phyloP scores from a whole-genome alignment of 176 grass and related monocot species.

The Hordeum marinum region DNA sequence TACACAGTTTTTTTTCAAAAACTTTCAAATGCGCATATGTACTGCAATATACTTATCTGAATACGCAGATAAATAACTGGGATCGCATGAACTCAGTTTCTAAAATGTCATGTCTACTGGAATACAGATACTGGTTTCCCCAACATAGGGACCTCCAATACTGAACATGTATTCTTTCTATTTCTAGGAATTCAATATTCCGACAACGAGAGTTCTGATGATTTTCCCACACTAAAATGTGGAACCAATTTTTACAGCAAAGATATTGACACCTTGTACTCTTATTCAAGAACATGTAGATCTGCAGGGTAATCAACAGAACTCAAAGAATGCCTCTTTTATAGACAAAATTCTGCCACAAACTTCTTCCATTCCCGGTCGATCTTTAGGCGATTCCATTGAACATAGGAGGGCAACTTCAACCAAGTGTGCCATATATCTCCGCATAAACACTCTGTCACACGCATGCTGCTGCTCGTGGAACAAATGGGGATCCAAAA shows the following conservation, averaged over 20 bases:
- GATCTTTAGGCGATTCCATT: constrained; percentile 11
- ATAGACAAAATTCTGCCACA: neutral
- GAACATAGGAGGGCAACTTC: constrained; percentile 24
- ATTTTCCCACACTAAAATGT: neutral
- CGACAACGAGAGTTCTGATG: neutral
- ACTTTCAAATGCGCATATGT: too few species aligned
- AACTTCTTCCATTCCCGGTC: constrained; percentile 10
- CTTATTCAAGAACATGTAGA: neutral
- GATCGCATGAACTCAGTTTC: too few species aligned
- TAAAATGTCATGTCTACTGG: too few species aligned
- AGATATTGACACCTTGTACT: neutral
- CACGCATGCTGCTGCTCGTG: neutral
- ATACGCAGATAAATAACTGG: too few species aligned
- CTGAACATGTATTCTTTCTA: neutral
- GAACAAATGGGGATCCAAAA: constrained; percentile 3
- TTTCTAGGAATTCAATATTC: neutral
- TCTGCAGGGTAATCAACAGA: neutral
- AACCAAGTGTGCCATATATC: neutral
- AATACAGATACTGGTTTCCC: too few species aligned
- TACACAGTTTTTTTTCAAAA: too few species aligned
- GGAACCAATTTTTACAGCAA: neutral
- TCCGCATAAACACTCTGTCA: neutral
- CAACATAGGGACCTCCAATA: neutral
- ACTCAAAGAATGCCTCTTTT: neutral
- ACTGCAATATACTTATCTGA: too few species aligned